Evolutionary conservation across 768 basidiomycete genomes (phyloP).

Genomic region (Galerina marginata): DNA sequence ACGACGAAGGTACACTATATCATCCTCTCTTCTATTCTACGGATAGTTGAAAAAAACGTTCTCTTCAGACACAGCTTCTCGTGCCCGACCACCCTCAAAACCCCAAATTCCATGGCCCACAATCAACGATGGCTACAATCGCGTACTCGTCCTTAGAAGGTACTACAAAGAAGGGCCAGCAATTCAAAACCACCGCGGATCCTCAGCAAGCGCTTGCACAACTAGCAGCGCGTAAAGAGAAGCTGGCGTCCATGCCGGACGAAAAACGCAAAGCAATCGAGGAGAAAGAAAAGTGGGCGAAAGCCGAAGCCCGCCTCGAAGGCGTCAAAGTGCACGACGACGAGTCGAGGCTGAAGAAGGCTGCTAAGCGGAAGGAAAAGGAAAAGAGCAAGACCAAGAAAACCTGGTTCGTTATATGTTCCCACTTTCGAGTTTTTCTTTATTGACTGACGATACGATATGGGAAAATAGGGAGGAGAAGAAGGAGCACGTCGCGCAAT

Average conservation of each 20-base stretch:
- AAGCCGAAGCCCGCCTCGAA: slow-evolving; percentile 85
- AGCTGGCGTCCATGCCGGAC: slow-evolving; percentile 75
- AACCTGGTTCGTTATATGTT: slow-evolving; percentile 57
- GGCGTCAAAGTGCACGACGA: slow-evolving; percentile 94
- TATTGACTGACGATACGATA: neutral
- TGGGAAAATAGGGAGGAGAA: slow-evolving; percentile 72
- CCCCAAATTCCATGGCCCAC: slow-evolving; percentile 35
- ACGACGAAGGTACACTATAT: slow-evolving; percentile 55
- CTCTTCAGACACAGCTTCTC: slow-evolving; percentile 67
- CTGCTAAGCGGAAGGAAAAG: slow-evolving; percentile 91
- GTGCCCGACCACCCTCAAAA: slow-evolving; percentile 58
- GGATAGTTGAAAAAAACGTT: neutral
- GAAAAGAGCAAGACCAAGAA: slow-evolving; percentile 85
- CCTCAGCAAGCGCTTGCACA: slow-evolving; percentile 87
- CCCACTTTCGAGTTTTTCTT: slow-evolving; percentile 3
- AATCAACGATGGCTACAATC: slow-evolving; percentile 61
- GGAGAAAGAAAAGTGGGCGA: slow-evolving; percentile 88
- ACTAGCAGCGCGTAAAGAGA: slow-evolving; percentile 76
- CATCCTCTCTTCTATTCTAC: neutral
- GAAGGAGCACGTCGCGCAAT: slow-evolving; percentile 74
- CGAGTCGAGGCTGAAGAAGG: slow-evolving; percentile 86
- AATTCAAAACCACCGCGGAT: slow-evolving; percentile 76
- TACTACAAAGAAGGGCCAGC: slow-evolving; percentile 54
- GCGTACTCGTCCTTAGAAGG: slow-evolving; percentile 71
- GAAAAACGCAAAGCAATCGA: slow-evolving; percentile 83